These are phyloP conservation scores for Trichoderma koningii DNA, from an alignment of 2,329 filamentous ascomycete species.

Conservation along the genomic window DNA sequence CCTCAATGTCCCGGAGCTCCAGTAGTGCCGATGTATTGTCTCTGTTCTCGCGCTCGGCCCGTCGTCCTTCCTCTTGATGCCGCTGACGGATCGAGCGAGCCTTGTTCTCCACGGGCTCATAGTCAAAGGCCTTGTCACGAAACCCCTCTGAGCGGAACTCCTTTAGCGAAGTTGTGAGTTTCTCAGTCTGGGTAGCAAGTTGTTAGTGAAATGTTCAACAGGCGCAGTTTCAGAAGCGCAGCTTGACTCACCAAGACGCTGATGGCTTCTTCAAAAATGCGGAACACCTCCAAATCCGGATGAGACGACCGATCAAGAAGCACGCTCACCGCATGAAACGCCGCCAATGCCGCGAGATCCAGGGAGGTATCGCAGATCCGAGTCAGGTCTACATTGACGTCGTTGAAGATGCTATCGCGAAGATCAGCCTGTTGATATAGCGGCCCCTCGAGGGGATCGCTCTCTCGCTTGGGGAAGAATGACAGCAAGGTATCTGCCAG, in stretches of 20 bases:
- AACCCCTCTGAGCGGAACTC: conserved; percentile 62
- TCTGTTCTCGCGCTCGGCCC: conserved; percentile 59
- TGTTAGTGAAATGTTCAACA: background rate
- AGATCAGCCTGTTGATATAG: conserved; percentile 63
- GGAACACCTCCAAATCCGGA: conserved; percentile 63
- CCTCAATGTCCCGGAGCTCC: conserved; percentile 65
- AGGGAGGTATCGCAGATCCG: conserved; percentile 62
- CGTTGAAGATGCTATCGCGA: conserved; percentile 65
- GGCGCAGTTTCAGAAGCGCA: background rate
- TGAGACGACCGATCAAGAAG: conserved; percentile 61
- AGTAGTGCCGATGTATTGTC: conserved; percentile 64
- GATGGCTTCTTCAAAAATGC: conserved; percentile 67
- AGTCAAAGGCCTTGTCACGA: conserved; percentile 46
- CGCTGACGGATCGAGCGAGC: conserved; percentile 43
- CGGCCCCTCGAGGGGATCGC: conserved; percentile 55
- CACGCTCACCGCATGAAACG: conserved; percentile 63
- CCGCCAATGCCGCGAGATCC: conserved; percentile 64
- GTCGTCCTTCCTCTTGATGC: conserved; percentile 45
- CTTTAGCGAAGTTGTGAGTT: conserved; percentile 64
- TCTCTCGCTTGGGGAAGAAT: conserved; percentile 59
- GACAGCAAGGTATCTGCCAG: conserved; percentile 53
- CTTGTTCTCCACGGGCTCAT: conserved; percentile 46
- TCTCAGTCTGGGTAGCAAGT: conserved; percentile 52
- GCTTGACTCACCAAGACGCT: conserved; percentile 55
- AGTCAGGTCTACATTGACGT: conserved; percentile 65